phyloP scores from a whole-genome alignment of 345 rosid genomes.

The Cardamine chenopodiifolia region DNA sequence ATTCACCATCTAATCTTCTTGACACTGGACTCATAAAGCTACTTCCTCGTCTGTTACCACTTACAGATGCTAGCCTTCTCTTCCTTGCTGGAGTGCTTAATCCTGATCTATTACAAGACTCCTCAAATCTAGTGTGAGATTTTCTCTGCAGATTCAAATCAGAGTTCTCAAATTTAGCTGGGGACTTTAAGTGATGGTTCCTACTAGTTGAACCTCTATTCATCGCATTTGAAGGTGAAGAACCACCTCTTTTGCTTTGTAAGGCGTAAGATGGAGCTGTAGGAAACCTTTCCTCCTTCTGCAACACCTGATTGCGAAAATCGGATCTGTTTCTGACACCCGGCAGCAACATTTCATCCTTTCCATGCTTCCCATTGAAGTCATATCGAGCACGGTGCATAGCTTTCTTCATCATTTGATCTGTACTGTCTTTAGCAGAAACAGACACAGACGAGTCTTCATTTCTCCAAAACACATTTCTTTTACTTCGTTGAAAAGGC shows the following conservation, averaged over 20 bases:
- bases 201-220: slow-evolving; percentile 59
- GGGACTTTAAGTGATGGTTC: slow-evolving; percentile 46
- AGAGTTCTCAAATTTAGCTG: slow-evolving; percentile 43
- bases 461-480: slow-evolving; percentile 43
- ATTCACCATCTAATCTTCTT: slow-evolving; percentile 42
- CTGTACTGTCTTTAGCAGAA: neutral
- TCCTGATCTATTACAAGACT: slow-evolving; percentile 42
- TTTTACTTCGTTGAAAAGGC: slow-evolving; percentile 36
- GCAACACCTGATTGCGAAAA: slow-evolving; percentile 40
- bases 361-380: slow-evolving; percentile 43
- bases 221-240: slow-evolving; percentile 46
- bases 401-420: slow-evolving; percentile 41
- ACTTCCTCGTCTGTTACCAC: slow-evolving; percentile 48
- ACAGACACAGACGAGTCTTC: slow-evolving; percentile 38
- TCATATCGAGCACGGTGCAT: slow-evolving; percentile 29
- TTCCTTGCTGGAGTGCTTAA: slow-evolving; percentile 53
- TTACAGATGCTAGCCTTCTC: slow-evolving; percentile 54
- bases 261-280: slow-evolving; percentile 44
- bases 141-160: slow-evolving; percentile 46
- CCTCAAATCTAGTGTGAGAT: slow-evolving; percentile 47
- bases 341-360: slow-evolving; percentile 45
- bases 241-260: slow-evolving; percentile 52
- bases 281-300: slow-evolving; percentile 46
- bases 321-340: slow-evolving; percentile 41
- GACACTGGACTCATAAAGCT: slow-evolving; percentile 42